These are phyloP conservation scores for Aspergillus ostianus DNA, from an alignment of 495 filamentous ascomycete species.

Conservation along the genomic window DNA sequence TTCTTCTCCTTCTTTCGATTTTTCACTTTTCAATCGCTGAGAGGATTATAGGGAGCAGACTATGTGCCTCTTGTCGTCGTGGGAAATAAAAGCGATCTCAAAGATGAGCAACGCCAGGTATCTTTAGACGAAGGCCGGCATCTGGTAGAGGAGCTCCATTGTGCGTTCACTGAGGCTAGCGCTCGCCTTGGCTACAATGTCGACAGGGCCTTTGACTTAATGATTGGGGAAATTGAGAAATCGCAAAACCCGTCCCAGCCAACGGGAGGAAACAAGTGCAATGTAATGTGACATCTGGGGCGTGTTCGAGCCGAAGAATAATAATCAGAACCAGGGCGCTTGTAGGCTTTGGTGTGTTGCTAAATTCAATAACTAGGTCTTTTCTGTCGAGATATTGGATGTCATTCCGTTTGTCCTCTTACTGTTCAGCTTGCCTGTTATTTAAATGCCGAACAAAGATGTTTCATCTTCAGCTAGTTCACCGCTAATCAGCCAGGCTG, in stretches of 20 bases:
- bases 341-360: background rate
- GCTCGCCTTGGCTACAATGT: conserved; percentile 95
- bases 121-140: conserved; percentile 76
- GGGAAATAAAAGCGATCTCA: conserved; percentile 94
- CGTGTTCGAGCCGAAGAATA: background rate
- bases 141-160: conserved; percentile 80
- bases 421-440: background rate
- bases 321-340: background rate
- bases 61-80: conserved; percentile 91
- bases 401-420: background rate
- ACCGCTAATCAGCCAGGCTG: background rate
- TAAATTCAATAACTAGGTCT: background rate
- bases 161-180: conserved; percentile 92
- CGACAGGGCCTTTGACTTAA: conserved; percentile 84
- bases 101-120: conserved; percentile 90
- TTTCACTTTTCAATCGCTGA: background rate
- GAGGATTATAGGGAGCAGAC: conserved; percentile 69
- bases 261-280: conserved; percentile 73
- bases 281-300: conserved; percentile 64
- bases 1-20: background rate
- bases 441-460: background rate
- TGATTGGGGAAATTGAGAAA: conserved; percentile 95
- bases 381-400: background rate
- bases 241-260: conserved; percentile 86
- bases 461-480: background rate